These are phyloP conservation scores for Capillidium heterosporum DNA, from an alignment of 371 early-diverging fungal genomes.

Conservation along the genomic window DNA sequence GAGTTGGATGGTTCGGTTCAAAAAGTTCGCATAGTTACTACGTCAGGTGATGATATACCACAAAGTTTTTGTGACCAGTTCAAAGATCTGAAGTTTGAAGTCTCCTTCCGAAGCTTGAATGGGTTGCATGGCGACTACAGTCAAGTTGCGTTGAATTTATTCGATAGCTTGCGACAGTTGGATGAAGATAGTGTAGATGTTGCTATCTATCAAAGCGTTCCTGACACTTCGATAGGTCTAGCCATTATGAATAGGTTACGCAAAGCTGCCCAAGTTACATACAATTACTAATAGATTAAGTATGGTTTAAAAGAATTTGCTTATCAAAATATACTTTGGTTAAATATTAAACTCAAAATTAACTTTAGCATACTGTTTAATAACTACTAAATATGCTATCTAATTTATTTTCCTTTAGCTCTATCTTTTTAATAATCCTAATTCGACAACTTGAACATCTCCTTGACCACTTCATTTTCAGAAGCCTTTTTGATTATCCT, in stretches of 20 bases:
- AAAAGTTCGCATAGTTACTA: background rate
- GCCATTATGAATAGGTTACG: slow-evolving; percentile 96
- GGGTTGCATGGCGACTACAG: slow-evolving; percentile 26
- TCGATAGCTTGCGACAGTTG: slow-evolving; percentile 59
- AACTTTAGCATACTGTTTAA: too few relatives aligned
- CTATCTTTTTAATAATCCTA: too few relatives aligned
- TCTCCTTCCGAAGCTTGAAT: slow-evolving; percentile 8
- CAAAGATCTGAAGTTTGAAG: background rate
- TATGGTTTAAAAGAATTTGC: too few relatives aligned
- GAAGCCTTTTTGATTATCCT: too few relatives aligned
- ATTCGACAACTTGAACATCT: too few relatives aligned
- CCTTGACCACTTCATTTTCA: too few relatives aligned
- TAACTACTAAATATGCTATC: too few relatives aligned
- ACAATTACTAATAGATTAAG: too few relatives aligned
- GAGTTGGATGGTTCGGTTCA: background rate
- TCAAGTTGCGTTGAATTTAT: slow-evolving; percentile 62
- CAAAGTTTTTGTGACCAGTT: background rate
- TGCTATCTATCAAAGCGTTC: slow-evolving; percentile 81
- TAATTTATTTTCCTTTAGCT: too few relatives aligned
- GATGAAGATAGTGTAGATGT: slow-evolving; percentile 53
- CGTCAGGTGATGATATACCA: background rate
- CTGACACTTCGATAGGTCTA: slow-evolving; percentile 64
- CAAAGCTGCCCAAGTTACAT: slow-evolving; percentile 52
- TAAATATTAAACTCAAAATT: too few relatives aligned
- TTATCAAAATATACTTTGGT: too few relatives aligned